Evolutionary conservation across 2,329 filamentous ascomycete species (phyloP), one percentile per base, ranked within the genome.

Genomic region (Sporothrix inflata): DNA sequence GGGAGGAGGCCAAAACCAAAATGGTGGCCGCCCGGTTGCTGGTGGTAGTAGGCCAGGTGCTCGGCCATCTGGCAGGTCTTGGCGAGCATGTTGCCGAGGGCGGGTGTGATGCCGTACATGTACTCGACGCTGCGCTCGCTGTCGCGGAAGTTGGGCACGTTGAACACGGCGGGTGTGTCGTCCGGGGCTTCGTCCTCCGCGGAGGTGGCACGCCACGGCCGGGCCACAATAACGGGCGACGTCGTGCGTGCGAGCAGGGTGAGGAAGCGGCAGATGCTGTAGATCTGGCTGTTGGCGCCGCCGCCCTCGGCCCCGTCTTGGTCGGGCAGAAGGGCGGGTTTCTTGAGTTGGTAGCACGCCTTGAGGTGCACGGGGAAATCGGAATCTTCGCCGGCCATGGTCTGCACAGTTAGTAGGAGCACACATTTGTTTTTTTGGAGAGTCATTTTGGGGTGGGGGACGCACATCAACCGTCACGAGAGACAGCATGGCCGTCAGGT

Each of bases 401-500:
- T 68, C 63, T 72, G 19, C 16, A 5, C 14, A 11, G 30, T 45
- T 42, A 40, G 34, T 14, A 57, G 19, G 40, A 16, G 6, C 4
- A 5, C 5, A 49, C 30, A 34, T 6, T 3, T 34, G 30, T 34
- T 34, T 34, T 34, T n/a, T n/a, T n/a, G n/a, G n/a, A n/a, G n/a
- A n/a, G n/a, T n/a, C n/a, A n/a, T n/a, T n/a, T n/a, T 47, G 14
- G 14, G 14, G 0, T 47, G 14, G 42, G 42, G 42, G 19, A 3
- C 70, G 2, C 30, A 72, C 70, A 51, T 73, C 72, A 2, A 73
- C 49, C 11, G 72, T 66, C 16, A 73, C 72, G 5, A 73, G 49
- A 14, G 72, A 73, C n/a, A 73, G 49, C 72, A 73, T 71, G 3
- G 72, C 72, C 70, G 66, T 69, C 69, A 73, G 65, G 16, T 70